Conservation (phyloP, 352 stramenopile species). For the Poterioochromonas sp. region DNA sequence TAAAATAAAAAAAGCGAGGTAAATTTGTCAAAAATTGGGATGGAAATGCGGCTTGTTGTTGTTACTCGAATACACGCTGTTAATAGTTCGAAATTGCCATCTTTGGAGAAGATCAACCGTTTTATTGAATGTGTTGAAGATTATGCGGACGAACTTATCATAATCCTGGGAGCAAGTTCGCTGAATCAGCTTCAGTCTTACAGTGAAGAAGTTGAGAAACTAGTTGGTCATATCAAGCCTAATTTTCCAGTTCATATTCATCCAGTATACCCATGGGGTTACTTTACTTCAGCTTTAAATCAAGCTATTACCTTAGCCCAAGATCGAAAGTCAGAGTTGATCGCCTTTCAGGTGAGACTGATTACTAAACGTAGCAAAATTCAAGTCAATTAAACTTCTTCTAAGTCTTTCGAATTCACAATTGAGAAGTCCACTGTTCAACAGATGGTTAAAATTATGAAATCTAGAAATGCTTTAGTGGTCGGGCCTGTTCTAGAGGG, state of each 20-base stretch:
- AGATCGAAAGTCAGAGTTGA: neutral
- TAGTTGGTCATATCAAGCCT: neutral
- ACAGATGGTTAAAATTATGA: neutral
- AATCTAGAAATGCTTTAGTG: neutral
- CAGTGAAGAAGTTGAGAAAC: neutral
- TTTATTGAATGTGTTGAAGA: neutral
- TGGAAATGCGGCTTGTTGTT: neutral
- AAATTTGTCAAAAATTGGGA: no score
- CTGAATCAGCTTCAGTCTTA: neutral
- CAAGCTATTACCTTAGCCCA: neutral
- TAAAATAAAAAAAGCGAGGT: no score
- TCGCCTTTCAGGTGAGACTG: neutral
- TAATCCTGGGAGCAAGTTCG: neutral
- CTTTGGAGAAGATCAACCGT: neutral
- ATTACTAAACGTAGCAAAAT: neutral
- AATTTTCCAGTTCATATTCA: neutral
- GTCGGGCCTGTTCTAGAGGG: neutral
- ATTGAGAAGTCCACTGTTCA: no score
- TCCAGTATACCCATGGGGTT: neutral
- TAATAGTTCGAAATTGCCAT: neutral
- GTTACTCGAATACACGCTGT: neutral
- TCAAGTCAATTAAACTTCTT: neutral
- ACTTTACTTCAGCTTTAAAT: conserved; percentile 18
- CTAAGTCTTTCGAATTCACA: no score
- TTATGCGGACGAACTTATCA: neutral